phyloP scores from a whole-genome alignment of 2,329 filamentous ascomycete genomes.

The Delphinella strobiligena region DNA sequence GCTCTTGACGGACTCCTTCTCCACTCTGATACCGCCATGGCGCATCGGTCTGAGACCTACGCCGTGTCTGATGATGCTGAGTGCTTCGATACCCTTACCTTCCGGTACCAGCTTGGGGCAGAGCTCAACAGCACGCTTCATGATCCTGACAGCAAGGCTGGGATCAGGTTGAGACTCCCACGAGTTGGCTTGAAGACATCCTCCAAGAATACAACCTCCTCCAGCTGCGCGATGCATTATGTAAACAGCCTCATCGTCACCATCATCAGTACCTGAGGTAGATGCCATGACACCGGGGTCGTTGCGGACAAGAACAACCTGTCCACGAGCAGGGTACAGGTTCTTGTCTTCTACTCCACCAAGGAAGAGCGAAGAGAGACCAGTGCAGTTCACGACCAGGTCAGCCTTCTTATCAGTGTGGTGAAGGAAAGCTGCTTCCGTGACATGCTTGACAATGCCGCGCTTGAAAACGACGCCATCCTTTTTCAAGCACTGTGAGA shows the following conservation, averaged over 20 bases:
- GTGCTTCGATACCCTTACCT: conserved; percentile 56
- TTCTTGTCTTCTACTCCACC: conserved; percentile 68
- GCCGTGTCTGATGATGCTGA: conserved; percentile 68
- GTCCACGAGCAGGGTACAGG: conserved; percentile 67
- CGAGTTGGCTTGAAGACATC: conserved; percentile 65
- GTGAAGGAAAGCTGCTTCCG: conserved; percentile 53
- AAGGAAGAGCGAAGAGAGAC: conserved; percentile 60
- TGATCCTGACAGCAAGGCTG: conserved; percentile 69
- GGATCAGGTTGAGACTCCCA: conserved; percentile 73
- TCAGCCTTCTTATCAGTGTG: conserved; percentile 47
- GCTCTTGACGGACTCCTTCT: conserved; percentile 55
- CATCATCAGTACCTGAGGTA: conserved; percentile 62
- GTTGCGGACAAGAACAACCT: conserved; percentile 75
- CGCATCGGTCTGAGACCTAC: conserved; percentile 72
- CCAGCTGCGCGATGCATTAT: conserved; percentile 68
- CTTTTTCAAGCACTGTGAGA: conserved; percentile 63
- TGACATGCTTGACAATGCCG: conserved; percentile 48
- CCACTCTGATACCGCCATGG: conserved; percentile 60
- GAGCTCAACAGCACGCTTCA: conserved; percentile 59
- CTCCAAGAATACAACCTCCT: conserved; percentile 81
- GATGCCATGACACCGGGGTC: conserved; percentile 58
- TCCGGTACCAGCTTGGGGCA: conserved; percentile 49
- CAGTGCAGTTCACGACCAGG: conserved; percentile 75
- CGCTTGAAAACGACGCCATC: conserved; percentile 45
- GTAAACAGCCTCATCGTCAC: conserved; percentile 60